Conservation (phyloP, 2,329 filamentous ascomycete genomes). For the Botrytis deweyae region DNA sequence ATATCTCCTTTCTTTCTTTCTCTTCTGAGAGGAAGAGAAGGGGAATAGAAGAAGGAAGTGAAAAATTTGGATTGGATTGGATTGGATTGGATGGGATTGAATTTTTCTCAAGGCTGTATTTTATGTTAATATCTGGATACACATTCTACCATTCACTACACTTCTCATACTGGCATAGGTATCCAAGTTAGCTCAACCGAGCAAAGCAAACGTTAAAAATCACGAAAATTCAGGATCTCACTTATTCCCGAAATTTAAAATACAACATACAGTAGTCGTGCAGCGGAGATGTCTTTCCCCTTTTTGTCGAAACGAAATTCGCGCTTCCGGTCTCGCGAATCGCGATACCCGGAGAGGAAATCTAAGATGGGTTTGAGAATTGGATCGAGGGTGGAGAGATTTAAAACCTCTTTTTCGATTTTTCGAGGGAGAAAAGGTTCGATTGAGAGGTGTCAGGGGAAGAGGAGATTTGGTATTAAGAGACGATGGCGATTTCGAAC, state of each 20-base stretch:
- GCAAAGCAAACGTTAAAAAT: no score
- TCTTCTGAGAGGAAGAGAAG: no score
- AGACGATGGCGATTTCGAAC: not conserved
- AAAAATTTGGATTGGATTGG: no score
- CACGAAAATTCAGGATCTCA: fast-evolving
- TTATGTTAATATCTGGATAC: no score
- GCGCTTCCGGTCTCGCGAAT: not conserved
- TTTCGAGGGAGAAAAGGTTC: not conserved
- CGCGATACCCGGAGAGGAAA: not conserved
- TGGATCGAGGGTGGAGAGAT: fast-evolving
- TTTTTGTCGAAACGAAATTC: not conserved
- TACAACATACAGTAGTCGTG: no score
- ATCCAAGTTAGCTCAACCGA: no score
- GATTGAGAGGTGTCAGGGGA: fast-evolving
- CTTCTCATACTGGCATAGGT: no score
- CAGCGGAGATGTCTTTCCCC: not conserved
- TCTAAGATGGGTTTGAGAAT: not conserved
- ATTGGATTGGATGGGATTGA: no score
- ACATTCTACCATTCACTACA: no score
- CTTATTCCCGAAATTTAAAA: fast-evolving
- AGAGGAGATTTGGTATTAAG: not conserved
- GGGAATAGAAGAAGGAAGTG: no score
- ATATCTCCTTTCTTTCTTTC: no score
- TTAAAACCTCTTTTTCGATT: not conserved
- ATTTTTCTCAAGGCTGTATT: no score